Percentiles rank a stretch among this genome's conserved stretches.
phyloP scores from a whole-genome alignment of 2,329 filamentous ascomycete species.

The Didymella pinodella region DNA sequence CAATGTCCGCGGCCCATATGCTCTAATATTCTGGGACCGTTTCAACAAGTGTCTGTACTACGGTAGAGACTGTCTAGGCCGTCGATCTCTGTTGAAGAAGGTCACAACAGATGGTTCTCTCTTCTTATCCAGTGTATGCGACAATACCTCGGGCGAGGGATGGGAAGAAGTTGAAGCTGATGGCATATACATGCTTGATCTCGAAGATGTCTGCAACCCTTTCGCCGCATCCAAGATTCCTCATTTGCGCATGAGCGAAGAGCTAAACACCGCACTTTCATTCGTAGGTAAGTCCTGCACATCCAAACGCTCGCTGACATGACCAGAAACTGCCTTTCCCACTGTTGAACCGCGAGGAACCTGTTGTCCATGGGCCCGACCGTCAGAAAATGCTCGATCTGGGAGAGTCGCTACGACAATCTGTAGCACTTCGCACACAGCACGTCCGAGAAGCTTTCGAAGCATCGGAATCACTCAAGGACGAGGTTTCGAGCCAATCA shows the following conservation, averaged over 20 bases:
- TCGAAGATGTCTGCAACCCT: slow-evolving; percentile 46
- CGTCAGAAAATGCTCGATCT: slow-evolving; percentile 60
- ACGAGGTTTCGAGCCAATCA: slow-evolving; percentile 12
- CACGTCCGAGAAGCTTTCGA: slow-evolving; percentile 41
- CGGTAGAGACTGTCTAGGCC: slow-evolving; percentile 85
- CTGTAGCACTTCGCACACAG: slow-evolving; percentile 66
- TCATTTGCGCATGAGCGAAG: slow-evolving; percentile 28
- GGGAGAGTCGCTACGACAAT: slow-evolving; percentile 63
- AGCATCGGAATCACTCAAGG: background rate
- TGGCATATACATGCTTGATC: slow-evolving; percentile 75
- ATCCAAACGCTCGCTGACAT: slow-evolving; percentile 29
- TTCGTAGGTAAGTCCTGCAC: slow-evolving; percentile 46
- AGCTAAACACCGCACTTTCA: slow-evolving; percentile 19
- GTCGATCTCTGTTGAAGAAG: slow-evolving; percentile 76
- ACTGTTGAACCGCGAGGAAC: slow-evolving; percentile 50
- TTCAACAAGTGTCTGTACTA: slow-evolving; percentile 72
- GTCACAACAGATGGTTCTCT: slow-evolving; percentile 57
- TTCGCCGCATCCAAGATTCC: slow-evolving; percentile 30
- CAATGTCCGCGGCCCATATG: slow-evolving; percentile 74
- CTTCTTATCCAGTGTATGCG: slow-evolving; percentile 47
- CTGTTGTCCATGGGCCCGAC: background rate
- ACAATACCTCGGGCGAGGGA: slow-evolving; percentile 48
- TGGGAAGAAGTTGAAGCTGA: slow-evolving; percentile 88
- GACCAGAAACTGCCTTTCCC: slow-evolving; percentile 55
- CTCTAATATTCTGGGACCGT: slow-evolving; percentile 83